phyloP scores from a whole-genome alignment of 805 yeast species.

The Lachancea nothofagi region DNA sequence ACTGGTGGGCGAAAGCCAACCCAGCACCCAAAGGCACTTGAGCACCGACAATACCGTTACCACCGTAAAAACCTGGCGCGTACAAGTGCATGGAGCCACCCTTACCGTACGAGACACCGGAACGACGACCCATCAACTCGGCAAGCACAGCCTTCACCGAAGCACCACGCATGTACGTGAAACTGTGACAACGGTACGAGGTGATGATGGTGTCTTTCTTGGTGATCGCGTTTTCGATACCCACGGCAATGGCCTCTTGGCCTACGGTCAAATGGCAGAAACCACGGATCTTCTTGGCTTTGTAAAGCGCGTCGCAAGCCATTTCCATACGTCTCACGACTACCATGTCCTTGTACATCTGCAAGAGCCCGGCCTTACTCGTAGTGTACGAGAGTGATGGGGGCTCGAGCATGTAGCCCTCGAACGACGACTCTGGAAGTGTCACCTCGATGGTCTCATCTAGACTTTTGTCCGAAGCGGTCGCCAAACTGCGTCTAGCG shows the following conservation, averaged over 20 bases:
- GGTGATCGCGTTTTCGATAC: conserved; percentile 91
- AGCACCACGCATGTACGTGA: conserved; percentile 94
- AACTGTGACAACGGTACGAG: conserved; percentile 98
- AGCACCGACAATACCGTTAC: conserved; percentile 99
- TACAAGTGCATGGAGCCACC: conserved; percentile 99
- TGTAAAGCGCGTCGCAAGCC: conserved; percentile 97
- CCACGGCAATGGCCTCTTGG: conserved; percentile 98
- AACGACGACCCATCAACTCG: conserved; percentile 93
- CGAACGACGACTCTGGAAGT: conserved; percentile 77
- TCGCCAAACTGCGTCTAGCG: conserved; percentile 16
- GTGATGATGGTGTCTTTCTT: conserved; percentile 86
- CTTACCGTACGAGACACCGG: conserved; percentile 94
- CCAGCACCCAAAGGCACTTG: conserved; percentile 99
- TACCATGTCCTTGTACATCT: conserved; percentile 96
- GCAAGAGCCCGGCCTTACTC: conserved; percentile 69
- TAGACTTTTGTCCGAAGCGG: conserved; percentile 15
- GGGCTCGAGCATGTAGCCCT: conserved; percentile 71
- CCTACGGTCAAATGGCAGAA: conserved; percentile 98
- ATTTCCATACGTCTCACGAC: conserved; percentile 95
- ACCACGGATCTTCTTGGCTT: conserved; percentile 97
- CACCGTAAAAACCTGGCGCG: conserved; percentile 94
- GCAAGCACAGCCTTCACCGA: conserved; percentile 85
- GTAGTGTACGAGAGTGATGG: conserved; percentile 74
- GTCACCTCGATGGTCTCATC: conserved; percentile 42
- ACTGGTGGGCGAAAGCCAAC: conserved; percentile 96